These are phyloP conservation scores for Prunella vulgaris DNA, from an alignment of 257 asterid genomes.

Conservation along the genomic window DNA sequence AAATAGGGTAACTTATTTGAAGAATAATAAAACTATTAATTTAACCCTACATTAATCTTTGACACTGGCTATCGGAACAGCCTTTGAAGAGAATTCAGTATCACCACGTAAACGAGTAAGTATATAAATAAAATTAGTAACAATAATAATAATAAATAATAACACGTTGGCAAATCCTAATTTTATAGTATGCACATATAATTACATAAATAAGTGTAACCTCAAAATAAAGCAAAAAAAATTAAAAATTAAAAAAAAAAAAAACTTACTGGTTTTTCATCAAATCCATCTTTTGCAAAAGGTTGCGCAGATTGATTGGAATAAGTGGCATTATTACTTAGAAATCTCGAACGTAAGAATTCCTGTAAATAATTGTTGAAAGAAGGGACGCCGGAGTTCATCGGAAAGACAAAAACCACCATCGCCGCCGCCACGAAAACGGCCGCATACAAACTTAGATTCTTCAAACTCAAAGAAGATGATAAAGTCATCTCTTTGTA, in stretches of 20 bases:
- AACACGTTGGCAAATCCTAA: too few relatives aligned
- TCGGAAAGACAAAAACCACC: constrained; percentile 17
- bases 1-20: too few relatives aligned
- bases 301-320: neutral
- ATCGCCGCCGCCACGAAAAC: constrained; percentile 14
- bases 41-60: too few relatives aligned
- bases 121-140: too few relatives aligned
- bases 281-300: neutral
- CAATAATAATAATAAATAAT: too few relatives aligned
- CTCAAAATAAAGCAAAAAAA: neutral
- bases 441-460: constrained; percentile 24
- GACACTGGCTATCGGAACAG: neutral
- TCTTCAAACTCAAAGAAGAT: neutral
- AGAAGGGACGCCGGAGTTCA: neutral
- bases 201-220: too few relatives aligned
- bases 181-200: too few relatives aligned
- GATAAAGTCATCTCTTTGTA: neutral
- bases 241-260: too few relatives aligned
- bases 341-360: constrained; percentile 13
- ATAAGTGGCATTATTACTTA: neutral
- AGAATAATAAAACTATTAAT: too few relatives aligned
- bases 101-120: too few relatives aligned
- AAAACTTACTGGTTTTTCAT: constrained; percentile 19
- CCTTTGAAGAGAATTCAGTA: neutral
- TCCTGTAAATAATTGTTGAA: constrained; percentile 7